These are phyloP conservation scores for Petunia secreta DNA, from an alignment of 257 asterid genomes.

Conservation along the genomic window DNA sequence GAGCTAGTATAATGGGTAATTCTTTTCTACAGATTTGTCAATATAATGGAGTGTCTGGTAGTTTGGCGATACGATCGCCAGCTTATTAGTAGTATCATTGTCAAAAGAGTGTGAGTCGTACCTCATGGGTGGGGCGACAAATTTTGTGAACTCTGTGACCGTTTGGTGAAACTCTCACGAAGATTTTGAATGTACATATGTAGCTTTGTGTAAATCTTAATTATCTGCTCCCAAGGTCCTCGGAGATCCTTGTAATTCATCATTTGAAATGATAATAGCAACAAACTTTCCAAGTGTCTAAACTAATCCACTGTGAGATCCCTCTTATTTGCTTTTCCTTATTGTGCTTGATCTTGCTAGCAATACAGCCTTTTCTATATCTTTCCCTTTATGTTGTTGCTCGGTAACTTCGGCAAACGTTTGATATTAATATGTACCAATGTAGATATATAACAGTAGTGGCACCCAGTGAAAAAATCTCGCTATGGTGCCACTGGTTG, in stretches of 20 bases:
- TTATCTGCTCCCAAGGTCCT: conserved; percentile 20
- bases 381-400: too few relatives aligned
- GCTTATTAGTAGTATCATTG: neutral
- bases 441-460: too few relatives aligned
- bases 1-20: neutral
- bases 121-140: conserved; percentile 27
- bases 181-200: conserved; percentile 29
- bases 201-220: conserved; percentile 23
- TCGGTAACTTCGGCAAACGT: too few relatives aligned
- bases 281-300: neutral
- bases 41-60: conserved; percentile 13
- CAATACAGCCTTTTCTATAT: neutral
- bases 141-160: conserved; percentile 29
- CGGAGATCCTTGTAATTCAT: conserved; percentile 19
- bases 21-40: neutral
- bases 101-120: conserved; percentile 15
- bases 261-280: conserved; percentile 16
- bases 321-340: neutral
- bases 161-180: conserved; percentile 16
- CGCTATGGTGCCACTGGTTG: too few relatives aligned
- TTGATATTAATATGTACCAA: too few relatives aligned
- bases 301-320: conserved; percentile 10
- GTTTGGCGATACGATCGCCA: conserved; percentile 3
- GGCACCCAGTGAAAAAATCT: too few relatives aligned
- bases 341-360: conserved; percentile 9